Evolutionary conservation across 2,329 filamentous ascomycete genomes (phyloP).

Genomic region (Colletotrichum abscissum): DNA sequence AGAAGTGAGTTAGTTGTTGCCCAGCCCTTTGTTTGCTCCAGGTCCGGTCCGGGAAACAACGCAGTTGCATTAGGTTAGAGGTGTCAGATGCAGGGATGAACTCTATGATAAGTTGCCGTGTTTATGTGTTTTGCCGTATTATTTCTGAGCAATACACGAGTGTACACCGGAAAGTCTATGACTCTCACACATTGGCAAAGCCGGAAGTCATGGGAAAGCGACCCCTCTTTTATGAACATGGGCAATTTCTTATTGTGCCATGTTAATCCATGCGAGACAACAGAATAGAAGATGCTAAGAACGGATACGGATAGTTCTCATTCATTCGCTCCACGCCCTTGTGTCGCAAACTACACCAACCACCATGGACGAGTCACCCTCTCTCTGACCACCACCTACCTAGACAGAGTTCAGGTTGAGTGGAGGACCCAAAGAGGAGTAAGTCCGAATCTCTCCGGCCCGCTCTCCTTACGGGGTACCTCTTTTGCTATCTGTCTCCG

Average conservation of each 20-base stretch:
- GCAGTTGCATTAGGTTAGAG: neutral
- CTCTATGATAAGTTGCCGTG: neutral
- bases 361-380: neutral
- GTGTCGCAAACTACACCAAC: neutral
- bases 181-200: neutral
- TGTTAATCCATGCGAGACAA: neutral
- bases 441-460: neutral
- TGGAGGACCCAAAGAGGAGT: neutral
- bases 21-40: neutral
- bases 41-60: neutral
- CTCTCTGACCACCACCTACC: neutral
- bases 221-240: neutral
- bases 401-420: neutral
- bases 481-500: neutral
- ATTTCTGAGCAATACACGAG: neutral
- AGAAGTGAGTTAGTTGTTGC: too few species aligned
- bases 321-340: neutral
- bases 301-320: too few species aligned
- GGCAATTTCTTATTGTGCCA: constrained; percentile 1
- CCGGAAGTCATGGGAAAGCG: neutral
- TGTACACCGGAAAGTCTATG: neutral
- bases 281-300: neutral
- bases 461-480: neutral
- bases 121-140: neutral
- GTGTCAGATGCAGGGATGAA: neutral